Evolutionary conservation across 345 rosid genomes (phyloP).

Genomic region (Salix suchowensis): DNA sequence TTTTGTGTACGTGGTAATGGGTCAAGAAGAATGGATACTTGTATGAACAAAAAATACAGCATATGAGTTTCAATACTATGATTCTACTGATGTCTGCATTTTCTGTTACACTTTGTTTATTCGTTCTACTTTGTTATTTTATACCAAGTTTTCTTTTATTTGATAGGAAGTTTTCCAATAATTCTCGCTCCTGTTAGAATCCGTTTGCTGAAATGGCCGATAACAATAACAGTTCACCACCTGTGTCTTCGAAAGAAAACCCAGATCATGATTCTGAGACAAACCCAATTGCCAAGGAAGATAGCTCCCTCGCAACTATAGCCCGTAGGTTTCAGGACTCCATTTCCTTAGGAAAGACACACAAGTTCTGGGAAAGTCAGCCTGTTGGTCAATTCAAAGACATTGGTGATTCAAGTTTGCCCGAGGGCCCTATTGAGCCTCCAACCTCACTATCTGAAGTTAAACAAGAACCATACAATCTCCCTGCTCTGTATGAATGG

Average conservation of each 20-base stretch:
- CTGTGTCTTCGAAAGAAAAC: slow-evolving; percentile 51
- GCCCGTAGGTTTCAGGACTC: slow-evolving; percentile 68
- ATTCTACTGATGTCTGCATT: not conserved
- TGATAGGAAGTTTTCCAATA: not conserved
- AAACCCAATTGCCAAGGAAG: slow-evolving; percentile 31
- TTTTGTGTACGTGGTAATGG: too few relatives aligned
- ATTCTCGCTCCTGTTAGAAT: not conserved
- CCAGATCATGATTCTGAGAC: slow-evolving; percentile 43
- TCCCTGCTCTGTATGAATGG: slow-evolving; percentile 77
- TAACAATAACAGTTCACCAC: slow-evolving; percentile 32
- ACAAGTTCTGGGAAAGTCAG: slow-evolving; percentile 92
- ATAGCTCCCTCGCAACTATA: slow-evolving; percentile 54
- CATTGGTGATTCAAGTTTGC: slow-evolving; percentile 57
- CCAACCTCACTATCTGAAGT: slow-evolving; percentile 65
- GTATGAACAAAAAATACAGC: too few relatives aligned
- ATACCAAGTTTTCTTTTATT: not conserved
- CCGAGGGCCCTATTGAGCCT: slow-evolving; percentile 75
- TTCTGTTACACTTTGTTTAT: not conserved
- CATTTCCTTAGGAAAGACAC: slow-evolving; percentile 46
- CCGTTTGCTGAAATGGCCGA: slow-evolving; percentile 49
- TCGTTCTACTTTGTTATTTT: not conserved
- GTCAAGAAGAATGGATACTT: too few relatives aligned
- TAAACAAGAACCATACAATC: slow-evolving; percentile 87
- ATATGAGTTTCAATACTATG: not conserved
- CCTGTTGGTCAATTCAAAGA: slow-evolving; percentile 89